These are phyloP conservation scores for Cicer cuneatum DNA, from an alignment of 306 rosid species.

Conservation along the genomic window DNA sequence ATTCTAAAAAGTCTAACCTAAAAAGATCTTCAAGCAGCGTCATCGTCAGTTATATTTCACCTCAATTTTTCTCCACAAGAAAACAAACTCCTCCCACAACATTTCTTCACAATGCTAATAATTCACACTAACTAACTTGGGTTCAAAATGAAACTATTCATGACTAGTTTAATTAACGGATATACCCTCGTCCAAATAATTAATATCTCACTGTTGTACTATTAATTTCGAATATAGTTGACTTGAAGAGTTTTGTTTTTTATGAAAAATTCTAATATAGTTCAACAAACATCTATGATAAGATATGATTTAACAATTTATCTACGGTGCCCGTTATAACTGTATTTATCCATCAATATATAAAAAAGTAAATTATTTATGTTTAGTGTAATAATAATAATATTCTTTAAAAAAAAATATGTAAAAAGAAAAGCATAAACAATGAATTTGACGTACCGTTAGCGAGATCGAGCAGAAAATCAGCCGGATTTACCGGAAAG, in stretches of 20 bases:
- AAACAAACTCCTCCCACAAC: no score
- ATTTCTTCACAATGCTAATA: no score
- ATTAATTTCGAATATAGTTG: no score
- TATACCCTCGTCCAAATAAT: not conserved
- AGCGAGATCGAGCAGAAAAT: conserved; percentile 92
- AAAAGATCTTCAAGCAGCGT: not conserved
- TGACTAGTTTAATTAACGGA: not conserved
- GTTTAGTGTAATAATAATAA: not conserved
- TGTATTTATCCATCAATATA: no score
- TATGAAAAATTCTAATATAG: not conserved
- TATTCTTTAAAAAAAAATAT: not conserved
- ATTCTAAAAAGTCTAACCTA: conserved; percentile 18
- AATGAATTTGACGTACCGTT: conserved; percentile 66
- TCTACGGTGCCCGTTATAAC: not conserved
- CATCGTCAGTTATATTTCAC: not conserved
- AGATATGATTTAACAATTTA: not conserved
- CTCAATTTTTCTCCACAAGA: not conserved
- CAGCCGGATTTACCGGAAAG: conserved; percentile 89
- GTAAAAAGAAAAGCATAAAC: not conserved
- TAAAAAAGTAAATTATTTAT: not conserved
- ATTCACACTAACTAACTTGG: no score
- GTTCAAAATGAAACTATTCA: no score
- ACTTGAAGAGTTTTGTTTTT: no score
- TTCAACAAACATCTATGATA: not conserved
- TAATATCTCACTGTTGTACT: not conserved